These are phyloP conservation scores for Alternaria gansuensis DNA, from an alignment of 2,329 filamentous ascomycete species.

Conservation along the genomic window DNA sequence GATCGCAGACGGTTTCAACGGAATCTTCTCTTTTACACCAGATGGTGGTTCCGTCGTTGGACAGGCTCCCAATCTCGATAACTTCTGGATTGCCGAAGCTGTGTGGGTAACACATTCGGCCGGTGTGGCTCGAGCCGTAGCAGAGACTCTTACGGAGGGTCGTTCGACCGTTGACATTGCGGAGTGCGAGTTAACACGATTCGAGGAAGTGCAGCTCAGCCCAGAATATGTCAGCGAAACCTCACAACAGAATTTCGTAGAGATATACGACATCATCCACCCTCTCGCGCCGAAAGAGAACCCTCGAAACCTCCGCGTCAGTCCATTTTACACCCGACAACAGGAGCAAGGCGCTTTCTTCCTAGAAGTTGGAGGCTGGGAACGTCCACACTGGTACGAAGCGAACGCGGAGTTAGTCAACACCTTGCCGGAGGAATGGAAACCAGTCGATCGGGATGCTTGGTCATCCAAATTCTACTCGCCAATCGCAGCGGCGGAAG, in stretches of 20 bases:
- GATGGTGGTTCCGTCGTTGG: conserved; percentile 70
- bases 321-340: conserved; percentile 66
- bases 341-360: conserved; percentile 66
- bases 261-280: conserved; percentile 72
- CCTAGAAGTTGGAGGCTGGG: conserved; percentile 68
- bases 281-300: conserved; percentile 66
- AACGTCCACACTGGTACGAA: conserved; percentile 70
- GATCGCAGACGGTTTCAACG: conserved; percentile 70
- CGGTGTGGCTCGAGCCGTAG: conserved; percentile 68
- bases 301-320: conserved; percentile 66
- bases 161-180: conserved; percentile 65
- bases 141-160: conserved; percentile 66
- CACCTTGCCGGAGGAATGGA: conserved; percentile 64
- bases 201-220: conserved; percentile 68
- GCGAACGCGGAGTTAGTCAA: conserved; percentile 63
- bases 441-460: conserved; percentile 63
- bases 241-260: conserved; percentile 68
- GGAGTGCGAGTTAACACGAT: conserved; percentile 68
- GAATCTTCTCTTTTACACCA: conserved; percentile 72
- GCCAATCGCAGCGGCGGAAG: conserved; percentile 67
- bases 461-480: conserved; percentile 69
- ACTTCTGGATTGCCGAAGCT: conserved; percentile 71
- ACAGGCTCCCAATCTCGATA: conserved; percentile 65
- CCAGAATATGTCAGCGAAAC: conserved; percentile 67
- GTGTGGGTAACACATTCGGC: conserved; percentile 74